Conservation (phyloP, 495 filamentous ascomycete genomes). For the Melanomma pulvis-pyrius region DNA sequence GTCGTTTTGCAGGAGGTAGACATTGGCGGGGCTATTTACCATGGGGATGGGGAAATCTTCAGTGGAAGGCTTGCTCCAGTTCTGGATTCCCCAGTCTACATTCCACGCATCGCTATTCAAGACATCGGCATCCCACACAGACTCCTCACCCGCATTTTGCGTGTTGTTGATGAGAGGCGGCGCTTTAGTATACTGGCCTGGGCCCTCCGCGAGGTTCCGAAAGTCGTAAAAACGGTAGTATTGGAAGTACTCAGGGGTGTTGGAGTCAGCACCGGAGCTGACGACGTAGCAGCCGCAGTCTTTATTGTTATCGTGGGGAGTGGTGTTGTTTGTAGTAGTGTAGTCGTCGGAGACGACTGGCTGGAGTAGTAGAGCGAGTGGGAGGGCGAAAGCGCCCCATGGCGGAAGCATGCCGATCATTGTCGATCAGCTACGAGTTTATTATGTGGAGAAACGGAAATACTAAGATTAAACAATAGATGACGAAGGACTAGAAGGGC, state of each 20-base stretch:
- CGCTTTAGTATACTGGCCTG: slow-evolving; percentile 43
- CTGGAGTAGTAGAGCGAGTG: slow-evolving; percentile 21
- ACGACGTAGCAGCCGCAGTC: slow-evolving; percentile 35
- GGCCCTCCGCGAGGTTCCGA: slow-evolving; percentile 50
- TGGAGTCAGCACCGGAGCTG: slow-evolving; percentile 19
- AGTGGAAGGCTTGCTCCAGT: slow-evolving; percentile 58
- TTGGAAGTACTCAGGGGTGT: slow-evolving; percentile 55
- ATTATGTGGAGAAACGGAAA: background rate
- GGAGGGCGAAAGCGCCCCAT: slow-evolving; percentile 11
- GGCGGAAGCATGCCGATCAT: slow-evolving; percentile 15
- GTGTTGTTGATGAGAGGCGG: slow-evolving; percentile 21
- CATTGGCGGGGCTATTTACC: slow-evolving; percentile 66
- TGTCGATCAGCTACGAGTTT: background rate
- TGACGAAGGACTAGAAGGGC: background rate
- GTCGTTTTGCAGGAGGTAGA: slow-evolving; percentile 56
- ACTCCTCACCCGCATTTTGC: slow-evolving; percentile 25
- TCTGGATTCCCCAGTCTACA: slow-evolving; percentile 61
- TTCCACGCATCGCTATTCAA: slow-evolving; percentile 44
- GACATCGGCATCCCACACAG: slow-evolving; percentile 48
- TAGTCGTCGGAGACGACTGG: slow-evolving; percentile 16
- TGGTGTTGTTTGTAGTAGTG: slow-evolving; percentile 10
- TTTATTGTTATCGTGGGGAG: slow-evolving; percentile 20
- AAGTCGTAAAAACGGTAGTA: slow-evolving; percentile 72
- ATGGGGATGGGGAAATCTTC: slow-evolving; percentile 53
- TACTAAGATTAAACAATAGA: background rate